Evolutionary conservation across 805 yeast genomes (phyloP).

Genomic region (Suhomyces tanzawaensis): DNA sequence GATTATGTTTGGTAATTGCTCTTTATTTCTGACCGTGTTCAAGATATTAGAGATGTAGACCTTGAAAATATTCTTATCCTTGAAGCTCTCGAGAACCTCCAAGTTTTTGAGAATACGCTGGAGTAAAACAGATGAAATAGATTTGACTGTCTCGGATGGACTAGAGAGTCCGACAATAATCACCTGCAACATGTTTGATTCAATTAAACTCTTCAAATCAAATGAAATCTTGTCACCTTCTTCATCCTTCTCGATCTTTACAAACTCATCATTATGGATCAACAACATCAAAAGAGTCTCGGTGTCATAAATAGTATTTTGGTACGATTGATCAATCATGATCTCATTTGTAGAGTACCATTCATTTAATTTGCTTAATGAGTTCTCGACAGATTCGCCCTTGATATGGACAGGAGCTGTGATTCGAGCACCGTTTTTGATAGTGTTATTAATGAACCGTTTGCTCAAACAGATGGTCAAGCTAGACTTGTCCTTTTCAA

Average conservation of each 20-base stretch:
- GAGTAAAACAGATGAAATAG: slow-evolving; percentile 45
- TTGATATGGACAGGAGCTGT: slow-evolving; percentile 8
- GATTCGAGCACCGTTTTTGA: slow-evolving; percentile 13
- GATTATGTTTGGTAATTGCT: slow-evolving; percentile 44
- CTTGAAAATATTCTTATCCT: slow-evolving; percentile 55
- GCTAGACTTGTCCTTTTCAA: slow-evolving; percentile 44
- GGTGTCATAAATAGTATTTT: slow-evolving; percentile 54
- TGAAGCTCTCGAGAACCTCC: slow-evolving; percentile 39
- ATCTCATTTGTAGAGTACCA: slow-evolving; percentile 23
- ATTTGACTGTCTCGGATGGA: slow-evolving; percentile 18
- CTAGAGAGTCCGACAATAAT: slow-evolving; percentile 48
- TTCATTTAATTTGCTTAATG: slow-evolving; percentile 22
- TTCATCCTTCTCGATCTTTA: slow-evolving; percentile 31
- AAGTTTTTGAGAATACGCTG: slow-evolving; percentile 43
- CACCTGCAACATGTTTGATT: slow-evolving; percentile 53
- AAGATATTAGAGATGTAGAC: slow-evolving; percentile 50
- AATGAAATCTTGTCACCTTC: slow-evolving; percentile 27
- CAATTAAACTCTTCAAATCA: slow-evolving; percentile 56
- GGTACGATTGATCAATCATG: slow-evolving; percentile 19
- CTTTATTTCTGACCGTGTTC: slow-evolving; percentile 28
- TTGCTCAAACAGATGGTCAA: slow-evolving; percentile 53
- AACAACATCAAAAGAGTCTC: slow-evolving; percentile 63
- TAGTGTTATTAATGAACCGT: slow-evolving; percentile 47
- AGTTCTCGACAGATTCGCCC: not conserved
- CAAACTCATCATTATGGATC: slow-evolving; percentile 63